Percentiles rank a stretch among this genome's conserved stretches.
These are phyloP conservation scores for Candida broadrunensis DNA, from an alignment of 805 yeast species.

Conservation along the genomic window DNA sequence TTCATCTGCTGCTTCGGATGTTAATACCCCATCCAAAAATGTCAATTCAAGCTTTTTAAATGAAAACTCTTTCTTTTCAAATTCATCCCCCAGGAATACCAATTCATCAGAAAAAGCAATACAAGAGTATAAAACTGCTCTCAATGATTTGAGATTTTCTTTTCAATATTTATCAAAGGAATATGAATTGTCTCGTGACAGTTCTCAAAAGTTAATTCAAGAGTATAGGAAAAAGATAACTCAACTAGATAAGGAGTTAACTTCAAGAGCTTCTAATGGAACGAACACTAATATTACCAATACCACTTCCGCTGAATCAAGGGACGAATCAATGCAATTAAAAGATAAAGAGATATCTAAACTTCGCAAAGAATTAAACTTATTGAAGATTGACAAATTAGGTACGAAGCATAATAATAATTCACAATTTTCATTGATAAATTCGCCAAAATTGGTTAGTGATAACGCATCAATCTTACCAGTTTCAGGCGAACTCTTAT, in stretches of 20 bases:
- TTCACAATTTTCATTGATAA: neutral
- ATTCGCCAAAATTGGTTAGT: neutral
- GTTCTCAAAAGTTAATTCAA: slow-evolving; percentile 51
- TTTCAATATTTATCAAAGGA: slow-evolving; percentile 67
- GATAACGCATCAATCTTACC: slow-evolving; percentile 7
- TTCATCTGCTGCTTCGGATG: neutral
- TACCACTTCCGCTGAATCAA: neutral
- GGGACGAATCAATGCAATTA: slow-evolving; percentile 7
- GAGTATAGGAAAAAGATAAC: slow-evolving; percentile 50
- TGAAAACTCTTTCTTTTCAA: slow-evolving; percentile 27
- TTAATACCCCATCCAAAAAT: neutral
- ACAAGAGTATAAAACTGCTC: slow-evolving; percentile 51
- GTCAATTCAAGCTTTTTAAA: slow-evolving; percentile 8
- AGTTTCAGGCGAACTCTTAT: slow-evolving; percentile 7
- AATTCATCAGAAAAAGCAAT: slow-evolving; percentile 16
- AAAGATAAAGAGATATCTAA: slow-evolving; percentile 42
- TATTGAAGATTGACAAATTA: slow-evolving; percentile 43
- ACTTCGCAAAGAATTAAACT: slow-evolving; percentile 43
- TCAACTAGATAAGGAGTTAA: slow-evolving; percentile 49
- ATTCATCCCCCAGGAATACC: slow-evolving; percentile 14
- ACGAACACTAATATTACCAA: neutral
- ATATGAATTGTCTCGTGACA: slow-evolving; percentile 62
- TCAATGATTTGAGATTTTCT: slow-evolving; percentile 67
- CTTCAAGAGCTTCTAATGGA: neutral
- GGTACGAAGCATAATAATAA: slow-evolving; percentile 21